Evolutionary conservation across 176 grass and related monocot species (phyloP), one percentile per base, ranked within the genome.

Genomic region (Ananas comosus): DNA sequence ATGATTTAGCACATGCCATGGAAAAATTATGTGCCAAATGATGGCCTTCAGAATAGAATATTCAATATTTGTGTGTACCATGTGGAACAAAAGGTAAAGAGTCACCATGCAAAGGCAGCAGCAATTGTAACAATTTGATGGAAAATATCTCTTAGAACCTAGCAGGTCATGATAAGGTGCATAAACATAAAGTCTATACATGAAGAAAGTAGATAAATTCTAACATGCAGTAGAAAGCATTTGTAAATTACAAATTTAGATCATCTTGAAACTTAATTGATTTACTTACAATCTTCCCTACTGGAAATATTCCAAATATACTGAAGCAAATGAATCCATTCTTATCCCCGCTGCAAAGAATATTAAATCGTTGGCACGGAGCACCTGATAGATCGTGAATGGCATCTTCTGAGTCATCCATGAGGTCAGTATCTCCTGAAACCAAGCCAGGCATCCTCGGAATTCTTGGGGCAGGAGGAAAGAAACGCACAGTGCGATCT

Each of bases 251-350:
- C 50, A 13, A 79, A 82, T 78, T 28, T 65, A 33, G 27, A 74
- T 4, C 3, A 68, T 12, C 28, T 63, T 9, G 68, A 48, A 66
- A 64, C 49, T 72, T 14, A 56, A 23, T 49, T 81, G 51, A 63
- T 52, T 71, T 24, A 92, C 84, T 97, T 82, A 97, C 93, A 77
- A 97, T 97, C 74, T 87, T 97, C 84, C 89, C 93, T 70, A 97
- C 72, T 54, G 84, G 93, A 73, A 97, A 92, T 81, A 97, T 97
- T 84, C 89, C 93, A 79, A 97, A 97, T 76, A 97, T 90, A 87
- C 81, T 87, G 84, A 97, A 97, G 84, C 86, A 97, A 83, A 97
- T 87, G 80, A 66, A 92, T 16, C 93, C 93, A 87, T 85, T 89
- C 73, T 86, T 80, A 50, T 87, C 89, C 12, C 93, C 82, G 64